Base-by-base conservation (phyloP, 768 basidiomycete species). In the Paxillus ammoniavirescens region DNA sequence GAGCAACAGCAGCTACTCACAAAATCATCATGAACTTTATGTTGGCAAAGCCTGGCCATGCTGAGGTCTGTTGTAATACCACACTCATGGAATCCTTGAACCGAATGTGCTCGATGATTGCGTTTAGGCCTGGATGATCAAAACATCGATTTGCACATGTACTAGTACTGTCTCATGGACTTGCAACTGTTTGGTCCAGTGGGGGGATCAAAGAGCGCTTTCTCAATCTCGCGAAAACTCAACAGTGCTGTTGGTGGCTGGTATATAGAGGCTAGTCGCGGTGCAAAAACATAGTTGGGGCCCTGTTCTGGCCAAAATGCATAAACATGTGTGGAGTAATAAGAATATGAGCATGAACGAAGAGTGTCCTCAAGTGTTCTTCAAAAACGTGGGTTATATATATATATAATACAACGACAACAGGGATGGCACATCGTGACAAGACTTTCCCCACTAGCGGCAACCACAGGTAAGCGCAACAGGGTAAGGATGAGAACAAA, bases 1-100 rank as follows among this genome's bases (percentile, higher is more conserved):
- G n/a, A 40, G 7, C 37, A 40, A 40, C n/a, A 10, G 17, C 9
- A 8, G 9, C 13, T 23, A 67, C 80, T 10, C 62, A 84, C 84
- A 85, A 84, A 33, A 84, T 73, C 26, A 84, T 62, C 10, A 86
- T 63, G 54, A 75, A 65, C 28, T 68, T 69, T 42, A 83, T 65
- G 1, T 60, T 57, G 18, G 61, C 48, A 49, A 77, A 78, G 6
- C 80, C 80, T 37, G 63, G 72, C 81, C 82, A 84, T 40, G 38
- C 9, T 10, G 38, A 17, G 38, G 38, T 40, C 38, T n/a, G 38
- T n/a, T 40, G 38, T 40, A 40, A 1, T 40, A 40, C 10, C 18
- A 13, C 2, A 35, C 35, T 35, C 35, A 35, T 35, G 35, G 13
- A 35, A 8, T 31, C 10, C 35, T 35, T 35, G 3, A 12, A 35